Evolutionary conservation across 2,329 filamentous ascomycete genomes (phyloP), one percentile per base, ranked within the genome.

Genomic region (Claviceps purpurea): DNA sequence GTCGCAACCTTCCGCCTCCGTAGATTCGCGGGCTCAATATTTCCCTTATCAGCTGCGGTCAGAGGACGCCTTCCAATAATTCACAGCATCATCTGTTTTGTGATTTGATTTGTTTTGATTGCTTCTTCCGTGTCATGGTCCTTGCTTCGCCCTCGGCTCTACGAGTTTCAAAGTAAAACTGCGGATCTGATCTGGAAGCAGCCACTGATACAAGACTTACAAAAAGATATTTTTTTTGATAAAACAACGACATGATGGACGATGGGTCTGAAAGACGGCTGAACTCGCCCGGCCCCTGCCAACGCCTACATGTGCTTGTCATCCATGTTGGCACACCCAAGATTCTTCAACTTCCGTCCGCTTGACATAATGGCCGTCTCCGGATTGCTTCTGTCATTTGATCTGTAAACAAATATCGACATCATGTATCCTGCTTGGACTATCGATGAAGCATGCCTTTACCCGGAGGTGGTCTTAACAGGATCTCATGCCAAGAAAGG

Each of bases 401-500:
- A 30, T 10, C 26, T 10, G 26, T 30, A 30, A 30, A 30, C 8
- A 30, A 8, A 30, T 10, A 30, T 30, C 26, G 26, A 8, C 11
- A 24, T 43, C 16, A 43, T 22, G 41, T 13, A 20, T 43, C 20
- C 20, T 16, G 41, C 16, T 24, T 13, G 41, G 11, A 24, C 41
- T 43, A 43, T 22, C 20, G 41, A 43, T 43, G 14, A 13, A 43
- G 20, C 51, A 49, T 49, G 41, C 54, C 49, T 42, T 40, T 44
- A 44, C 22, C 14, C 16, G 46, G 41, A 39, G 34, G 13, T 38
- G 39, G 40, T 30, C 26, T 30, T 8, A 7, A 10, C 50, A 49
- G 50, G 26, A 26, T 42, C 22, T 24, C 20, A 43, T 49, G 44
- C 42, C 46, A 41, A 50, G n/a, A 40, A 48, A 34, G 11, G 34